These are phyloP conservation scores for Corynascus novoguineensis DNA, from an alignment of 495 filamentous ascomycete species.

Conservation along the genomic window DNA sequence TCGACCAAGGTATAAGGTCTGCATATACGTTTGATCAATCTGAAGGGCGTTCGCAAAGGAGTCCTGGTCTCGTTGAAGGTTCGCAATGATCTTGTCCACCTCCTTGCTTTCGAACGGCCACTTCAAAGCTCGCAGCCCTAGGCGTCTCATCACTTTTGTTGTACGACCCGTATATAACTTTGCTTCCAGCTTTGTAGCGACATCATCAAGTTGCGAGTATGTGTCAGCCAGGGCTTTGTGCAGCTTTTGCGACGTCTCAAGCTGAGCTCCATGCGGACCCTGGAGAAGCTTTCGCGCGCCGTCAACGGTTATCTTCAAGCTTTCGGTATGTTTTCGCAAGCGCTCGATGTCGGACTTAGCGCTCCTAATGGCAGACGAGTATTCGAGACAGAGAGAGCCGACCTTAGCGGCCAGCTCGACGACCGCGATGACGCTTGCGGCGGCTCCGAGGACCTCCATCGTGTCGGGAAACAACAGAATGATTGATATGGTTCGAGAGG, in stretches of 20 bases:
- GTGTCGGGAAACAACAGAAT: too few relatives aligned
- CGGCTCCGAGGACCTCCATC: conserved; percentile 15
- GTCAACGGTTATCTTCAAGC: conserved; percentile 19
- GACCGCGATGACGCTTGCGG: conserved; percentile 35
- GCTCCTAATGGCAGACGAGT: conserved; percentile 31
- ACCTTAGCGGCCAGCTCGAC: conserved; percentile 33
- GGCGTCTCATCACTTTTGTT: not conserved
- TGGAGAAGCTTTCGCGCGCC: conserved; percentile 4
- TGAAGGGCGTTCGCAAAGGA: not conserved
- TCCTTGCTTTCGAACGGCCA: conserved; percentile 6
- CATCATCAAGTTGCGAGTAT: not conserved
- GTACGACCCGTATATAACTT: not conserved
- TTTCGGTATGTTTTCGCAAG: conserved; percentile 25
- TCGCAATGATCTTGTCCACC: not conserved
- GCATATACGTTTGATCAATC: not conserved
- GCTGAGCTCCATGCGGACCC: not conserved
- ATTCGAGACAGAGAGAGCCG: conserved; percentile 27
- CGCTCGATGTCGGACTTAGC: conserved; percentile 33
- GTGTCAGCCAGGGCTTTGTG: not conserved
- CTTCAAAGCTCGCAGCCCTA: not conserved
- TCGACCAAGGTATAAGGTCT: not conserved
- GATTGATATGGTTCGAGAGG: too few relatives aligned
- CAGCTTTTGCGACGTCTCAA: conserved; percentile 1
- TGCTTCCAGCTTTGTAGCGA: conserved; percentile 2
- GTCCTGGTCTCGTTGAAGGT: not conserved